phyloP scores from a whole-genome alignment of 2,329 filamentous ascomycete species.

The Exophiala phaeomuriformis region DNA sequence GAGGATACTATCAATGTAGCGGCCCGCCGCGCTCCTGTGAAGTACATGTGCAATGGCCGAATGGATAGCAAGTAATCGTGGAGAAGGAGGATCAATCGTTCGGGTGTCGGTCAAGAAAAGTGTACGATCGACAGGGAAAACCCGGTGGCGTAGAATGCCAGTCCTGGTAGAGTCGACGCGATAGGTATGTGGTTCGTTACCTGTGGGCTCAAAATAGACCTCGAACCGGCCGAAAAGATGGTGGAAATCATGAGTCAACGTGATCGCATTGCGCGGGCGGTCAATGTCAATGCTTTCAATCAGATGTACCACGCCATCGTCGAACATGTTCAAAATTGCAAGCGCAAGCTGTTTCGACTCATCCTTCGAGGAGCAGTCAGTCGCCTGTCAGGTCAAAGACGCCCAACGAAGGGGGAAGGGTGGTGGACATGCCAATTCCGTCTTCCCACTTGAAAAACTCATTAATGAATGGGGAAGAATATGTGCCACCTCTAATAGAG shows the following conservation, averaged over 20 bases:
- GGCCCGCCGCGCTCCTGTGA: conserved; percentile 19
- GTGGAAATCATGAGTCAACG: conserved; percentile 30
- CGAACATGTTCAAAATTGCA: conserved; percentile 40
- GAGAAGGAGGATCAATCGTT: conserved; percentile 31
- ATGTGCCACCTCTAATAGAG: conserved; percentile 21
- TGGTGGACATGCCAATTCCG: conserved; percentile 17
- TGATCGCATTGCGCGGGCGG: conserved; percentile 37
- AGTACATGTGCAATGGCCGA: conserved; percentile 28
- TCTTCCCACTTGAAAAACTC: conserved; percentile 11
- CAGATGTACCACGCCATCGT: conserved; percentile 31
- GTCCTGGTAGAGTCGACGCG: conserved; percentile 9
- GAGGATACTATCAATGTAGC: conserved; percentile 27
- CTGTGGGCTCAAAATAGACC: conserved; percentile 23
- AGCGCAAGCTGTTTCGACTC: conserved; percentile 33
- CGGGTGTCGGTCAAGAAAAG: conserved; percentile 27
- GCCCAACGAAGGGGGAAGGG: not conserved
- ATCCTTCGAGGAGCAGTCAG: conserved; percentile 9
- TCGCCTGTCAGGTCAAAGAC: not conserved
- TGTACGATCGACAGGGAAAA: conserved; percentile 25
- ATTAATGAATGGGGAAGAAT: conserved; percentile 25
- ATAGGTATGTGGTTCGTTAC: conserved; percentile 11
- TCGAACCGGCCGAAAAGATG: conserved; percentile 31
- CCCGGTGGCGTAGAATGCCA: conserved; percentile 11
- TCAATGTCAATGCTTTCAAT: conserved; percentile 39
- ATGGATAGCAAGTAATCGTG: conserved; percentile 27